Base-by-base conservation (phyloP, 139 green algal species). In the Zygnema cylindricum region DNA sequence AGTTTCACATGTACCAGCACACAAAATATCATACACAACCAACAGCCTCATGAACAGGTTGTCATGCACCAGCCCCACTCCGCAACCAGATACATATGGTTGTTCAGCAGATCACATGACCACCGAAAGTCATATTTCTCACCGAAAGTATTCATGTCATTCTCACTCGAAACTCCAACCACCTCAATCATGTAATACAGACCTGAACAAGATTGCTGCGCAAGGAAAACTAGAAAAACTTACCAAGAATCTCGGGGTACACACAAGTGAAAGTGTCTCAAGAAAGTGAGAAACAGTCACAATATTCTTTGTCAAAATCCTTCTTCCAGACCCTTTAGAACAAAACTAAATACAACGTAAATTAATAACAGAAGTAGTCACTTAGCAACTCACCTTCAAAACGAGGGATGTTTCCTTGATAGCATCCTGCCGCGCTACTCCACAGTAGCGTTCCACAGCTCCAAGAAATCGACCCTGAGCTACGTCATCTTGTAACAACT, bases 311-410 rank as follows among this genome's bases (percentile, higher is more conserved):
- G 1, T 2, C 23, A 1, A 76, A 33, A 42, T 11, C n/a, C 7
- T 16, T 33, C 57, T 35, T 43, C 71, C 30, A 81, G 71, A 81
- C 41, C 2, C 32, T 22, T 1, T 43, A 33, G 76, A 33, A 54
- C 23, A n/a, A n/a, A n/a, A n/a, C n/a, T n/a, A n/a, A n/a, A n/a
- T n/a, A n/a, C n/a, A n/a, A n/a, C n/a, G n/a, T n/a, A n/a, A n/a
- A n/a, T n/a, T n/a, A n/a, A n/a, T n/a, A n/a, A n/a, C n/a, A n/a
- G n/a, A n/a, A n/a, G n/a, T n/a, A n/a, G n/a, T n/a, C n/a, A n/a
- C 71, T 40, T 11, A 84, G 7, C 25, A 69, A 69, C 75, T 98
- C 41, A 79, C 88, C 94, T 98, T 98, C 16, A 98, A 89, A n/a
- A 95, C 90, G 55, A 95, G 86, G 0, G 95, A 85, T 0, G 93